phyloP scores from a whole-genome alignment of 352 stramenopile genomes.

The Globisporangium sylvaticum region DNA sequence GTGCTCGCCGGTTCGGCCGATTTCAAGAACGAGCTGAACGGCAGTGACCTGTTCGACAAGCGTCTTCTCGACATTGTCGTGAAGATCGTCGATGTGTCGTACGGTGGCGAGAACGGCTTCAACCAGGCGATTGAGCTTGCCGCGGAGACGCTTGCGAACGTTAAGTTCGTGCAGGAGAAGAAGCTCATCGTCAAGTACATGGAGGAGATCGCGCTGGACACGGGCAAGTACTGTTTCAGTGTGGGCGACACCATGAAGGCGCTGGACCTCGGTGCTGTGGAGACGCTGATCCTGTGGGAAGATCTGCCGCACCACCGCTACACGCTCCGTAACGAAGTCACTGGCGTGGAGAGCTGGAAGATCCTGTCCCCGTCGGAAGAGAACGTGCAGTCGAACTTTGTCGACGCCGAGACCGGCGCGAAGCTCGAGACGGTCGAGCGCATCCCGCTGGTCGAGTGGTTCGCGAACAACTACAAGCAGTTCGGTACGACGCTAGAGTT shows the following conservation, averaged over 20 bases:
- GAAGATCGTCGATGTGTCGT: constrained; percentile 99
- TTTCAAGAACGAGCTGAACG: constrained; percentile 98
- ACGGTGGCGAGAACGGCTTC: constrained; percentile 99
- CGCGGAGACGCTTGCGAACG: constrained; percentile 96
- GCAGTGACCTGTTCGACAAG: constrained; percentile 96
- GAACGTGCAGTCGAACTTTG: constrained; percentile 93
- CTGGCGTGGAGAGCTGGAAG: constrained; percentile 80
- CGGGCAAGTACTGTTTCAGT: constrained; percentile 99
- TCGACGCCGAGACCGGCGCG: constrained; percentile 92
- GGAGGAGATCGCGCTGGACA: constrained; percentile 99
- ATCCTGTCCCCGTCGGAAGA: constrained; percentile 86
- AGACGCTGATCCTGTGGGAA: constrained; percentile 99
- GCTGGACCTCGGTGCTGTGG: constrained; percentile 96
- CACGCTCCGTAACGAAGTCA: constrained; percentile 92
- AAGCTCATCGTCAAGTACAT: constrained; percentile 99
- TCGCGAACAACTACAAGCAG: constrained; percentile 99
- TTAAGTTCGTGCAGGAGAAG: constrained; percentile 99
- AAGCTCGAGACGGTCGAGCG: constrained; percentile 98
- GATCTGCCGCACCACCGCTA: constrained; percentile 96
- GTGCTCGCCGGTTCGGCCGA: constrained; percentile 98
- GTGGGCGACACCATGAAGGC: constrained; percentile 98
- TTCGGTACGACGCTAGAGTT: constrained; percentile 99
- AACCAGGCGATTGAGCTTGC: constrained; percentile 99
- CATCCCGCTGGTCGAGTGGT: constrained; percentile 97
- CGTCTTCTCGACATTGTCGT: constrained; percentile 94